A percentile compares a stretch with the other conserved stretches of the same genome.
Evolutionary conservation across 306 rosid genomes (phyloP).

Genomic region (Fragaria nilgerrensis): DNA sequence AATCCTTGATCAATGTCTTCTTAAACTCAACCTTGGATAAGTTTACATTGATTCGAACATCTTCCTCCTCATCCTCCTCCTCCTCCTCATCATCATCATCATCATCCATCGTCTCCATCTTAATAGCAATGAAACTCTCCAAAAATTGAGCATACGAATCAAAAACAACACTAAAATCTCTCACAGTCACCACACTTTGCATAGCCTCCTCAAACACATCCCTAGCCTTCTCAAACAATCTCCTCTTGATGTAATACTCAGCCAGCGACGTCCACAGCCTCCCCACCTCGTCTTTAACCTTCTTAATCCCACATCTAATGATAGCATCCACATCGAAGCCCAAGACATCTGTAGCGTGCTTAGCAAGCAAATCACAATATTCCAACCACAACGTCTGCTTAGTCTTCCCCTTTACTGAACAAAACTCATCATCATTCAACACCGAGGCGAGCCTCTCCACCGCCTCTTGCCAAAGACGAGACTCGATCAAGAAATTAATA

Average conservation of each 20-base stretch:
- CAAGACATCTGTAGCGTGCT: slow-evolving; percentile 77
- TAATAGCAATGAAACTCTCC: slow-evolving; percentile 79
- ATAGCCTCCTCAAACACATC: slow-evolving; percentile 84
- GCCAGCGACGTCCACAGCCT: slow-evolving; percentile 87
- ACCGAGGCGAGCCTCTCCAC: slow-evolving; percentile 80
- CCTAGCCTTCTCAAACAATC: slow-evolving; percentile 50
- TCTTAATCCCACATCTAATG: slow-evolving; percentile 77
- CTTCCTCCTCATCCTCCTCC: background rate
- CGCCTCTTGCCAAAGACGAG: slow-evolving; percentile 83
- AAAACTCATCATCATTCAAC: slow-evolving; percentile 70
- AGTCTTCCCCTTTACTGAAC: slow-evolving; percentile 79
- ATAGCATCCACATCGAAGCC: slow-evolving; percentile 89
- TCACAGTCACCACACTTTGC: slow-evolving; percentile 75
- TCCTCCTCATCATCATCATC: slow-evolving; percentile 49
- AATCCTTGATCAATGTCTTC: slow-evolving; percentile 57
- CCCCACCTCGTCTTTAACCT: slow-evolving; percentile 87
- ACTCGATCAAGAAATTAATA: slow-evolving; percentile 75
- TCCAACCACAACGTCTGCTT: slow-evolving; percentile 83
- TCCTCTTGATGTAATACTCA: slow-evolving; percentile 83
- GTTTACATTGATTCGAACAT: slow-evolving; percentile 44
- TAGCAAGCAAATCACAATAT: slow-evolving; percentile 76
- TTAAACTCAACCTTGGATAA: slow-evolving; percentile 51
- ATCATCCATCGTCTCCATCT: slow-evolving; percentile 59
- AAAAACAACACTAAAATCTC: slow-evolving; percentile 84
- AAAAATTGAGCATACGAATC: slow-evolving; percentile 74